Evolutionary conservation across 2,329 filamentous ascomycete species (phyloP).

Genomic region (Fusarium pininemorale): DNA sequence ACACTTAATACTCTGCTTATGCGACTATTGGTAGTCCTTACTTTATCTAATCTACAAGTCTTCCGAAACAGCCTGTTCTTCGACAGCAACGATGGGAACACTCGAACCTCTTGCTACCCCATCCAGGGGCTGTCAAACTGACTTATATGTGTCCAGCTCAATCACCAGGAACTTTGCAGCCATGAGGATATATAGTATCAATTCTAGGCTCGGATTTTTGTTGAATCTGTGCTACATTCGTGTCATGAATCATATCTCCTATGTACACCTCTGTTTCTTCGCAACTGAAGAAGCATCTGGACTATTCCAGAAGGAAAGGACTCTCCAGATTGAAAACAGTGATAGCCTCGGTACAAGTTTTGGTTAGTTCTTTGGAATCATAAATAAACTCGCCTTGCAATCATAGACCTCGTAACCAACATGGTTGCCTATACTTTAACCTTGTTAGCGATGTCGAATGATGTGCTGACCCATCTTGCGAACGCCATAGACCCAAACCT

Average conservation of each 20-base stretch:
- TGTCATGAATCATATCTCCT: not conserved
- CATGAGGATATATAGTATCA: not conserved
- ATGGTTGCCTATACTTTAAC: too few species aligned
- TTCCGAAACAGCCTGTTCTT: not conserved
- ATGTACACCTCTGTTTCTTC: too few species aligned
- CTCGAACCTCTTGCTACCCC: too few species aligned
- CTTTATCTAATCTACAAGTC: fast-evolving
- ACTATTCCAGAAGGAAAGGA: not conserved
- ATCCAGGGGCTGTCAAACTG: too few species aligned
- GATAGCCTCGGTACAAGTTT: fast-evolving
- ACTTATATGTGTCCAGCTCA: too few species aligned
- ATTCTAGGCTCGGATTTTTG: fast-evolving
- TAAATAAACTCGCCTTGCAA: fast-evolving
- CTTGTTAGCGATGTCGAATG: not conserved
- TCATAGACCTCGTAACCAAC: not conserved
- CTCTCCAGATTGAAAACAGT: fast-evolving
- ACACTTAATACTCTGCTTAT: not conserved
- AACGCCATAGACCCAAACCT: not conserved
- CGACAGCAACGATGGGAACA: not conserved
- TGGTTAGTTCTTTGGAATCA: fast-evolving
- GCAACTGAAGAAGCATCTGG: not conserved
- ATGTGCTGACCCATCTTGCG: too few species aligned
- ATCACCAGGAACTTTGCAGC: not conserved
- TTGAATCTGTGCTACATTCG: not conserved
- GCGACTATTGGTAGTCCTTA: fast-evolving